Evolutionary conservation across 2,329 filamentous ascomycete species (phyloP), one percentile per base, ranked within the genome.

Genomic region (Ambrosiella beaveri): DNA sequence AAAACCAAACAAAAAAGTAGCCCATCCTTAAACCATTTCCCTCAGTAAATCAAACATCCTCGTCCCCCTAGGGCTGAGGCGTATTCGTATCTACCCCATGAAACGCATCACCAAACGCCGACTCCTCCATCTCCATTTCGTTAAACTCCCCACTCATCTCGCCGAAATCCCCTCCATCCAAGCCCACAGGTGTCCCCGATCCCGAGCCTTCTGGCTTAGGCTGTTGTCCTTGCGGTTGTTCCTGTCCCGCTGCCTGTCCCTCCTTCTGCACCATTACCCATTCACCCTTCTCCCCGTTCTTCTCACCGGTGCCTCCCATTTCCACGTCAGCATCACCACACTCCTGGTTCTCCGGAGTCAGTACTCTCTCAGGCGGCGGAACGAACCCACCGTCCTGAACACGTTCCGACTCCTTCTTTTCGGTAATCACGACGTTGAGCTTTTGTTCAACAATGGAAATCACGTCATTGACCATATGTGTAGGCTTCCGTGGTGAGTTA

Each of bases 51-150:
- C 45, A 50, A 27, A 27, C 15, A 50, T 53, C n/a, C 47, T 53
- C 50, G 9, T 12, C 13, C n/a, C 9, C 37, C 65, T 68, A 1
- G 70, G 70, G 36, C 71, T 73, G 56, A 65, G 68, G 8, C 66
- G 66, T 47, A 55, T 59, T 54, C 8, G 45, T 54, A 59, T 74
- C 75, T 11, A 81, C 77, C 3, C 78, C 80, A 64, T 89, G 85
- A 69, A 91, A 88, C 0, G 87, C 87, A 64, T 93, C 86, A 2
- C 86, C 87, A 71, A 93, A 93, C 1, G 86, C 87, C 40, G 84
- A 88, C 65, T 89, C 85, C 52, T 88, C 85, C 73, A 88, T 78
- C 62, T 84, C 84, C 71, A 83, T 77, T 64, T 78, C 75, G 56
- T 83, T 68, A 66, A 78, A 76, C 0, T 84, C 85, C 27, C 82